phyloP scores from a whole-genome alignment of 192 early-diverging fungal genomes.

The Gryganskiella cystojenkinii region DNA sequence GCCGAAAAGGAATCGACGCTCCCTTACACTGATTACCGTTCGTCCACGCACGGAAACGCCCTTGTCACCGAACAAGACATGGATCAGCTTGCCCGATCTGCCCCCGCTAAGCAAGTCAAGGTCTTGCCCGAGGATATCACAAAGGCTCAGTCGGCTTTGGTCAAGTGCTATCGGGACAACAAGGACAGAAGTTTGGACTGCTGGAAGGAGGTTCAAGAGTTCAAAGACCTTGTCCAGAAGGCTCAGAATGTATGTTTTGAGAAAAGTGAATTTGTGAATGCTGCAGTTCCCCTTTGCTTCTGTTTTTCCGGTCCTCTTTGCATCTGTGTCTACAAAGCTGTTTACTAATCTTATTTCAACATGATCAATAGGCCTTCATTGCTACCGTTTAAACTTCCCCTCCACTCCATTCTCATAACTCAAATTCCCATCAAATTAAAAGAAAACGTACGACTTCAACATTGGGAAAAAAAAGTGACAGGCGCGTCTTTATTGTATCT shows the following conservation, averaged over 20 bases:
- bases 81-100: slow-evolving; percentile 33
- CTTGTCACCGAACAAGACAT: slow-evolving; percentile 49
- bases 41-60: slow-evolving; percentile 36
- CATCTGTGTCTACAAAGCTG: too few relatives aligned
- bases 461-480: not conserved
- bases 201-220: slow-evolving; percentile 72
- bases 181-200: slow-evolving; percentile 63
- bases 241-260: slow-evolving; percentile 38
- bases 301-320: slow-evolving; percentile 7
- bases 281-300: not conserved
- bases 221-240: slow-evolving; percentile 59
- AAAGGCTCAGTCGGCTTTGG: slow-evolving; percentile 43
- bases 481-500: not conserved
- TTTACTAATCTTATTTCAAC: not conserved
- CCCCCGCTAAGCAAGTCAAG: slow-evolving; percentile 44
- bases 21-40: slow-evolving; percentile 30
- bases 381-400: slow-evolving; percentile 37
- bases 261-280: too few relatives aligned
- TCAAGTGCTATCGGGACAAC: slow-evolving; percentile 56
- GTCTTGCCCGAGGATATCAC: slow-evolving; percentile 48
- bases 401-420: too few relatives aligned
- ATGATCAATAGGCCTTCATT: slow-evolving; percentile 30
- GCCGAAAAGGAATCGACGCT: slow-evolving; percentile 28
- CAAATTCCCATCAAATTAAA: not conserved
- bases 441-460: not conserved